Base-by-base conservation (phyloP, 2,329 filamentous ascomycete species). In the Pseudogymnoascus sp. region DNA sequence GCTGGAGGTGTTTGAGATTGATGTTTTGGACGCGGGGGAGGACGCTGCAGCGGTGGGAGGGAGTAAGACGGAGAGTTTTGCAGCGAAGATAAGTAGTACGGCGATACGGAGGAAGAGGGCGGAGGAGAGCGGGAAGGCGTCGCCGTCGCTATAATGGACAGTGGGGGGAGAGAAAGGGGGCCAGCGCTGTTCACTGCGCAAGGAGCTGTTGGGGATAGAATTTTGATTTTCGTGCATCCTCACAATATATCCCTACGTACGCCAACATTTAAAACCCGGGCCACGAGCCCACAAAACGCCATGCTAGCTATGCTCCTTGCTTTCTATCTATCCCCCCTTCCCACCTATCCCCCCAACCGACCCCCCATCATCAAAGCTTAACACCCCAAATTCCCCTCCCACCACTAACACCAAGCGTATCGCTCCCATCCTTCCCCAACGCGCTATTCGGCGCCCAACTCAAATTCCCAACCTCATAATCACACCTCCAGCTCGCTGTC, bases 31-130 rank as follows among this genome's bases (percentile, higher is more conserved):
- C 74, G 82, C 86, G 2, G 80, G 82, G 39, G 83, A 85, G 61
- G 77, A 80, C 45, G 75, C 78, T n/a, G 76, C 78, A 1, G 14
- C 7, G 10, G 61, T 3, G 6, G 69, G 69, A 43, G 70, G 58
- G 52, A 74, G 68, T n/a, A 77, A 75, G 66, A 77, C 72, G 11
- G 82, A 86, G 63, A 81, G 83, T 66, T 96, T 95, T 74, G 84
- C 87, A 26, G 82, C 83, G 65, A 97, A 97, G 77, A 90, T 97
- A 68, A 96, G 92, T 78, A 97, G 92, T 75, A 95, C 92, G 0
- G 89, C 89, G 63, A 96, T 96, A 68, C 80, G 88, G 67, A 80
- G 81, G 65, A 79, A 79, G 43, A 74, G 68, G 66, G 67, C 70
- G 5, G 71, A 73, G 59, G 59, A 61, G 43, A 37, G 55, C 10